Conservation (phyloP, 2,329 filamentous ascomycete species). For the Fusarium armeniacum region DNA sequence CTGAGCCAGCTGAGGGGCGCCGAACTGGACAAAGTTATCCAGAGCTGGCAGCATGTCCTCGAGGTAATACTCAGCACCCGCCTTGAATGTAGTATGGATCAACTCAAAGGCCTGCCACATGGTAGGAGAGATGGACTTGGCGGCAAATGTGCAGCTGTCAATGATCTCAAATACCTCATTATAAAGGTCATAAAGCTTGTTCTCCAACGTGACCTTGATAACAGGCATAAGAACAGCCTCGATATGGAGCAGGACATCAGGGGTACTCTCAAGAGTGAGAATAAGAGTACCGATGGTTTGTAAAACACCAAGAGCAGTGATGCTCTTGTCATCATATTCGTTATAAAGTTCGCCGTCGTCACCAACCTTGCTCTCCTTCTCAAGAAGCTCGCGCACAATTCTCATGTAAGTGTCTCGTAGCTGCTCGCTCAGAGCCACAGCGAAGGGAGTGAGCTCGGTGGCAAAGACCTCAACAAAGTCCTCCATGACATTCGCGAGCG, state of each 20-base stretch:
- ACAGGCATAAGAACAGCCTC: constrained; percentile 98
- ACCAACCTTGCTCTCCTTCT: constrained; percentile 84
- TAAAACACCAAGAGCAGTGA: constrained; percentile 93
- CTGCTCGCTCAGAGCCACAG: constrained; percentile 95
- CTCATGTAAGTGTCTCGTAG: constrained; percentile 95
- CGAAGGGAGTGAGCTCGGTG: constrained; percentile 95
- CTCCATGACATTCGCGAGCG: constrained; percentile 98
- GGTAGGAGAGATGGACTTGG: constrained; percentile 92
- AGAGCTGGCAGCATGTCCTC: constrained; percentile 99
- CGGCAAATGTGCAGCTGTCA: constrained; percentile 98
- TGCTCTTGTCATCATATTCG: constrained; percentile 99
- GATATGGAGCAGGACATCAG: constrained; percentile 92
- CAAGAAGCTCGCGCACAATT: constrained; percentile 90
- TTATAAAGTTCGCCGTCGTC: constrained; percentile 84
- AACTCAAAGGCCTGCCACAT: constrained; percentile 99
- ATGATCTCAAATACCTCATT: constrained; percentile 99
- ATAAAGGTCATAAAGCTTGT: constrained; percentile 97
- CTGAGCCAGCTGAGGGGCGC: constrained; percentile 81
- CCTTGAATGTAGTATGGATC: constrained; percentile 97
- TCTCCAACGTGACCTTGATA: constrained; percentile 94
- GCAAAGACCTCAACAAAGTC: constrained; percentile 99
- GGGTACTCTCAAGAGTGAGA: constrained; percentile 95
- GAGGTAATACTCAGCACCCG: constrained; percentile 94
- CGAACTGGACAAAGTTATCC: constrained; percentile 98
- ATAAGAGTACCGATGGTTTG: constrained; percentile 99